phyloP scores from a whole-genome alignment of 2,329 filamentous ascomycete species.

The Fusarium pseudoanthophilum region DNA sequence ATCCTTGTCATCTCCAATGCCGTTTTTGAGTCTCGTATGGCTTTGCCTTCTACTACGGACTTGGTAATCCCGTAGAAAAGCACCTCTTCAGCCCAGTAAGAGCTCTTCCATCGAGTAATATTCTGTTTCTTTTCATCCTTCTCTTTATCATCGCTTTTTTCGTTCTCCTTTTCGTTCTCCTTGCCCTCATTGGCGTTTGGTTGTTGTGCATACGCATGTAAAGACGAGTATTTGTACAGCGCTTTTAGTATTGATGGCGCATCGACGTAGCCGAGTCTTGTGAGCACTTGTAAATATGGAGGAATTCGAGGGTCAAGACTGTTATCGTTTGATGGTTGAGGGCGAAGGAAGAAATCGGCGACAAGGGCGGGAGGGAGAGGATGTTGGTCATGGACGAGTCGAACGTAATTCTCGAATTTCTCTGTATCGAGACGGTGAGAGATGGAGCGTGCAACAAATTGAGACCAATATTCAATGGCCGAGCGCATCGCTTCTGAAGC shows the following conservation, averaged over 20 bases:
- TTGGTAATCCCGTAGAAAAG: conserved; percentile 95
- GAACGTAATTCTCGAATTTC: conserved; percentile 63
- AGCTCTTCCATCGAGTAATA: conserved; percentile 62
- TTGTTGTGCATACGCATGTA: conserved; percentile 51
- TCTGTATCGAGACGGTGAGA: conserved; percentile 62
- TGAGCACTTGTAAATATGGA: conserved; percentile 68
- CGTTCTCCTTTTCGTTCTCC: conserved; percentile 22
- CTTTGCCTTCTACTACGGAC: conserved; percentile 72
- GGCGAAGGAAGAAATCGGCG: conserved; percentile 69
- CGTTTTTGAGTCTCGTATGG: conserved; percentile 59
- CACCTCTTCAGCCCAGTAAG: conserved; percentile 80
- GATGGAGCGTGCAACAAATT: conserved; percentile 63
- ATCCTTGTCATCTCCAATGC: conserved; percentile 61
- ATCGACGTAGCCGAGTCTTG: conserved; percentile 62
- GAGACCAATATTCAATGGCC: conserved; percentile 58
- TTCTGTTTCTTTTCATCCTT: conserved; percentile 35
- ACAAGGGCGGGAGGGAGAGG: conserved; percentile 63
- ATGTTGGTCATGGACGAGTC: conserved; percentile 60
- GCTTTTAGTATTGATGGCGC: conserved; percentile 65
- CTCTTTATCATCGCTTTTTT: conserved; percentile 31
- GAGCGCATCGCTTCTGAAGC: conserved; percentile 41
- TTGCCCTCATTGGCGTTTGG: conserved; percentile 36
- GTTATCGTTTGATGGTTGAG: conserved; percentile 58
- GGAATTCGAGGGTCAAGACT: conserved; percentile 69
- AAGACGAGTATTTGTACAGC: conserved; percentile 67